Base-by-base conservation (phyloP, 2,329 filamentous ascomycete genomes). In the Sordariomycetes sp. region DNA sequence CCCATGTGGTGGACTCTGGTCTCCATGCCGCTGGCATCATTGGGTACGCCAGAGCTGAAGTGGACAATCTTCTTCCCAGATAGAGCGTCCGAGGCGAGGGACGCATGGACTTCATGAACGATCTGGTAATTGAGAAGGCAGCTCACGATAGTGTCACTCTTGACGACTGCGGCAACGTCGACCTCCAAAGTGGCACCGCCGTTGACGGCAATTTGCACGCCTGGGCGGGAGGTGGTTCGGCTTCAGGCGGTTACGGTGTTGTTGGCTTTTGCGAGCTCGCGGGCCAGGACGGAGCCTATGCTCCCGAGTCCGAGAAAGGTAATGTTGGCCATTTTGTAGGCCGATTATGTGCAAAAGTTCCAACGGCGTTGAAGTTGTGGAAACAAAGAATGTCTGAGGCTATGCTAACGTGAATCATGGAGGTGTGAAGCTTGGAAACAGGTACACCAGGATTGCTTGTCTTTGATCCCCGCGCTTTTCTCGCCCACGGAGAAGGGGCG, bases 151-250 rank as follows among this genome's bases (percentile, higher is more conserved):
- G 64, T 53, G 42, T 57, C 55, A n/a, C 57, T 56, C 45, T 52
- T 48, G 32, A 48, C 39, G n/a, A 56, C 17, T 25, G 55, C 55
- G 8, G 55, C 28, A 39, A 25, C 36, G 12, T 35, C 10, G 63
- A 48, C 25, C 28, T 56, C 55, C 17, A 35, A 56, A 10, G 28
- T n/a, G 78, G 77, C 55, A 82, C 81, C 62, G 85, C 85, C 63
- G 87, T 87, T 78, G 85, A 83, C 63, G 80, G 88, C 61, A 79
- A 88, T 58, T 67, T 88, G 52, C 84, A 85, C 17, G 68, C 88
- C 36, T 84, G 85, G n/a, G 80, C 84, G 62, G 75, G 77, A 25
- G 88, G 88, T 10, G 25, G 55, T 56, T 15, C 55, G 55, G 45
- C 52, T 56, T 48, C 55, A 69, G 82, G 55, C 85, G 10, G 71